Percentiles rank a stretch among this genome's conserved stretches.
These are phyloP conservation scores for Pseudocercospora macadamiae DNA, from an alignment of 2,329 filamentous ascomycete genomes.

Conservation along the genomic window DNA sequence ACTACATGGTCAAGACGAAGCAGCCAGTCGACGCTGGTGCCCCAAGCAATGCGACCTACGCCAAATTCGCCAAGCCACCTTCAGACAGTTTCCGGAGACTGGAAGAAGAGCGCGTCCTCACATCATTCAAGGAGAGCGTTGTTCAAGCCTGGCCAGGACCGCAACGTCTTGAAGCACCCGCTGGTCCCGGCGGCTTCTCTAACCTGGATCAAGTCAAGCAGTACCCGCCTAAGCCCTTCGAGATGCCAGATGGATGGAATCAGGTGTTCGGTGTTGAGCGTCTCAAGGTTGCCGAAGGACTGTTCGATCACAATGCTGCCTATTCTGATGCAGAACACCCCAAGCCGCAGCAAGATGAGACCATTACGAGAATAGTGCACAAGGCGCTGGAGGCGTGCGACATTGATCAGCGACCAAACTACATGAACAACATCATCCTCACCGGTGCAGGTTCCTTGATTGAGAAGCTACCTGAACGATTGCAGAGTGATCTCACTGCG, in stretches of 20 bases:
- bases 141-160: slow-evolving; percentile 91
- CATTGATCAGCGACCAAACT: slow-evolving; percentile 79
- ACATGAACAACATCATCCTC: slow-evolving; percentile 89
- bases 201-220: slow-evolving; percentile 77
- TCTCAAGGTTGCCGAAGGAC: slow-evolving; percentile 80
- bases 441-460: slow-evolving; percentile 86
- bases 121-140: slow-evolving; percentile 96
- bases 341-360: slow-evolving; percentile 65
- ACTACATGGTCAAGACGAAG: slow-evolving; percentile 87
- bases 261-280: slow-evolving; percentile 90
- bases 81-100: slow-evolving; percentile 75
- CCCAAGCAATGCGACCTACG: slow-evolving; percentile 74
- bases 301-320: slow-evolving; percentile 85
- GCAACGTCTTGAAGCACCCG: slow-evolving; percentile 58
- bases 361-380: slow-evolving; percentile 80
- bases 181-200: slow-evolving; percentile 52
- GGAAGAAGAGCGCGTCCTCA: slow-evolving; percentile 89
- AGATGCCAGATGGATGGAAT: slow-evolving; percentile 97
- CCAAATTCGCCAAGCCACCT: slow-evolving; percentile 65
- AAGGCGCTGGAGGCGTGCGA: slow-evolving; percentile 78
- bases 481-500: slow-evolving; percentile 79
- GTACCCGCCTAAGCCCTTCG: slow-evolving; percentile 83
- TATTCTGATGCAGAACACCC: slow-evolving; percentile 57
- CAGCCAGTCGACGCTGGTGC: slow-evolving; percentile 83
- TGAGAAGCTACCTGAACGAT: slow-evolving; percentile 87